These are phyloP conservation scores for Thalassiosira sp. DNA, from an alignment of 352 stramenopile genomes.

Conservation along the genomic window DNA sequence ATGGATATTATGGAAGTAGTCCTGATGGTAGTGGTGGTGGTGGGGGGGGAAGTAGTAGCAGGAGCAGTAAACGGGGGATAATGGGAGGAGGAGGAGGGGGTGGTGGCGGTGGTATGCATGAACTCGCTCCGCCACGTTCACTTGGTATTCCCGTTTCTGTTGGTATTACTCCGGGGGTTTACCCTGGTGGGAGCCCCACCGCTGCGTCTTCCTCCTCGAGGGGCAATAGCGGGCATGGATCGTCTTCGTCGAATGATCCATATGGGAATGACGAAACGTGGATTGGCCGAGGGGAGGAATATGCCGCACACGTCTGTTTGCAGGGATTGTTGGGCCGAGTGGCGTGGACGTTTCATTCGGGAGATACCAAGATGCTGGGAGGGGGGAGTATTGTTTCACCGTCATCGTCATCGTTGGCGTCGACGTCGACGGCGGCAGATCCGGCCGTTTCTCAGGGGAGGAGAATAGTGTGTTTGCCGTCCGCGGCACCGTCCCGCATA, in stretches of 20 bases:
- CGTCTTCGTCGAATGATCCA: neutral
- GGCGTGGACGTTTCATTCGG: conserved; percentile 51
- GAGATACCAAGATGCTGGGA: conserved; percentile 34
- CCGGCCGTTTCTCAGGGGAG: neutral
- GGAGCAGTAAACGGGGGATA: conserved; percentile 3
- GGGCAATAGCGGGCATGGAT: neutral
- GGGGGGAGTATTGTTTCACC: neutral
- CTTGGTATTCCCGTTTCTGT: conserved; percentile 52
- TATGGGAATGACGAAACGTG: conserved; percentile 29
- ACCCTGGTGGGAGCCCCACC: conserved; percentile 8
- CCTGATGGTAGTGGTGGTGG: neutral
- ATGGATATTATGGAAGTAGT: conserved; percentile 54
- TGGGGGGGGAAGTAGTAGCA: neutral
- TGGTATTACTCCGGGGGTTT: conserved; percentile 49
- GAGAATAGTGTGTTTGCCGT: conserved; percentile 52
- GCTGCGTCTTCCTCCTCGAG: no score
- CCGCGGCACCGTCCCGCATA: conserved; percentile 41
- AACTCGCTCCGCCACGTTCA: conserved; percentile 38
- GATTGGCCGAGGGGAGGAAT: conserved; percentile 47
- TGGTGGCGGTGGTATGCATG: neutral
- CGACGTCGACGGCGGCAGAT: neutral
- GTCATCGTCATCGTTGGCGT: no score
- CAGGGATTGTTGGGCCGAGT: conserved; percentile 47
- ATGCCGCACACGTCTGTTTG: conserved; percentile 44
- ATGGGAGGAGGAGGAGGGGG: conserved; percentile 6